Evolutionary conservation across 768 basidiomycete species (phyloP), one percentile per base, ranked within the genome.

Genomic region (Paxillus ammoniavirescens): DNA sequence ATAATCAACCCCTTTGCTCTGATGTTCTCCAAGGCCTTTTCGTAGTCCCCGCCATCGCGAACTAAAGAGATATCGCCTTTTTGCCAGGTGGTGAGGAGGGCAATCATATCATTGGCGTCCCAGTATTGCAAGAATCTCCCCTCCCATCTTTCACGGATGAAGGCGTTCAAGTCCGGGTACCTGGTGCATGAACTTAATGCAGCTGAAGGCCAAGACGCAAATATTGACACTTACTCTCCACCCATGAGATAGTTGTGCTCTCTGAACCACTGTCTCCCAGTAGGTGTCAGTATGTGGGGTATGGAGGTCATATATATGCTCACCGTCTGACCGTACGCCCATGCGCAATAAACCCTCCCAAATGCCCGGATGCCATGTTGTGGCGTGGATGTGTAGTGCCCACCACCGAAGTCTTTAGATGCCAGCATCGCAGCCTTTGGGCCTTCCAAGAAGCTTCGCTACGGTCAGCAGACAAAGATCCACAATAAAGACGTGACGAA

Each of bases 241-340:
- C 58, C 61, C 60, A 73, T 62, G 28, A 78, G 72, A 59, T 82
- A 74, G 13, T 63, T 60, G 51, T 82, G 65, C 47, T 83, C 67
- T 45, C 81, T 72, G 69, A 77, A 84, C 81, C 82, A 84, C 82
- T 84, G 49, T 9, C 8, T 10, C 38, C 17, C 31, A 42, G 21
- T 28, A 33, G 26, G 23, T 12, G 42, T 62, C 5, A 62, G 49
- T 0, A 50, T 14, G 9, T 13, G 23, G n/a, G 8, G 17, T 15
- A 13, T 40, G 15, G 15, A 36, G 36, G 18, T 30, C 40, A 38
- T 8, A 17, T 10, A 17, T 28, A 18, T 30, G 67, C 76, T 38
- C 36, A 81, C 81, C 36, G 82, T 74, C 63, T 83, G 80, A 1
- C 82, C 78, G 52, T 82, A 82, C 5, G 82, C 81, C 81, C 83